Base-by-base conservation (phyloP, 345 rosid species). In the Populus euphratica region DNA sequence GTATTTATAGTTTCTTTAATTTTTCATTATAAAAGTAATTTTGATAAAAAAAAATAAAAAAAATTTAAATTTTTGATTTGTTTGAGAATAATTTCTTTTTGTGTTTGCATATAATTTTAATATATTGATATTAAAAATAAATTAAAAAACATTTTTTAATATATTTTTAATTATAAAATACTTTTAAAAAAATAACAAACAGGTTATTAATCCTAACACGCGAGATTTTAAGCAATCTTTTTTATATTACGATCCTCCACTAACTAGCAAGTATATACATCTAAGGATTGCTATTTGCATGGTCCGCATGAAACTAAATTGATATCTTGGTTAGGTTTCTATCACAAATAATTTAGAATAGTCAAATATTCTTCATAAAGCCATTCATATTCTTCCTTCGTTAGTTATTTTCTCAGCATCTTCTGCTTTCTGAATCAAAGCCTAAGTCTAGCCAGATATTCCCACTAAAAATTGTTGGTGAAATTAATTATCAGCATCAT, bases 21-120 rank as follows among this genome's bases (percentile, higher is more conserved):
- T 33, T 33, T 33, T 0, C 35, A 33, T 33, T 33, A 33, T 33
- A 33, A 33, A 33, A 33, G 0, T 0, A 33, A 33, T 33, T 33
- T 33, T 33, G 35, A 33, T 33, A 4, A 33, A 33, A n/a, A n/a
- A 33, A 33, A 33, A 27, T 27, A 0, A 27, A 33, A 33, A 4
- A 33, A 33, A 4, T 31, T 31, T 31, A 2, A 31, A 33, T 4
- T 33, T 33, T 33, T 33, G 0, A 33, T 33, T 33, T 33, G 0
- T 33, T 33, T 33, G 35, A 33, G 35, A 33, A 33, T 33, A 33
- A 4, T 33, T 33, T 33, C 3, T 3, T 0, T 33, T 33, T 33
- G 0, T 33, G 35, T 33, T 3, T 33, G 0, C 5, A 33, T 0
- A 33, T 33, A 33, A 0, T 33, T 33, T 33, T 33, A 0, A 33